These are phyloP conservation scores for Sphenostylis stenocarpa DNA, from an alignment of 306 rosid species.

Conservation along the genomic window DNA sequence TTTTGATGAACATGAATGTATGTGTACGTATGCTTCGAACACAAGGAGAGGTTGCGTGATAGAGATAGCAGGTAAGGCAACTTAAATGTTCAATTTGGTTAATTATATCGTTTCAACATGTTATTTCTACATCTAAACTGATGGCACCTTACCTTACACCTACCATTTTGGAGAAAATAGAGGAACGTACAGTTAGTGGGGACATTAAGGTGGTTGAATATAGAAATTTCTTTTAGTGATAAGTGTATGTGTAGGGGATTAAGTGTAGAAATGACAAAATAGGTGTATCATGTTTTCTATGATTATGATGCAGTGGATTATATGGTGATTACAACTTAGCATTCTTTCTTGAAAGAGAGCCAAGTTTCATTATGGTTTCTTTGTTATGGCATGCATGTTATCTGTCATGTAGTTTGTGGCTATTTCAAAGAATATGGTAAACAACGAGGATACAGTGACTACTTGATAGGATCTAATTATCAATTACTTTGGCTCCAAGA, in stretches of 20 bases:
- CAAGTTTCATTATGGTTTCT: constrained; percentile 27
- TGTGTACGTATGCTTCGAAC: background rate
- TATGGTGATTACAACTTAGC: background rate
- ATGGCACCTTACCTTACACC: background rate
- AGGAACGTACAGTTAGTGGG: background rate
- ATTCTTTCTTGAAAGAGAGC: constrained; percentile 25
- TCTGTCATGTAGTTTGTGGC: constrained; percentile 18
- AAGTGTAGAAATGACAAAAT: background rate
- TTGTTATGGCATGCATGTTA: constrained; percentile 25
- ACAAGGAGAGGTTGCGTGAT: background rate
- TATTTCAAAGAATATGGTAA: background rate
- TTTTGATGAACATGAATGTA: background rate
- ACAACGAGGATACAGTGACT: constrained; percentile 26
- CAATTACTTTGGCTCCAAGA: constrained; percentile 41
- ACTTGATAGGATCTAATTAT: background rate
- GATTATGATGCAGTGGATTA: background rate
- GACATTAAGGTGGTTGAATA: background rate
- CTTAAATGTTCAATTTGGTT: background rate
- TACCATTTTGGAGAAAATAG: background rate
- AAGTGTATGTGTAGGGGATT: background rate
- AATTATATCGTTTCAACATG: background rate
- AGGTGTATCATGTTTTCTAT: background rate
- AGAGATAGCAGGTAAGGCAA: background rate
- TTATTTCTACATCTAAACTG: background rate
- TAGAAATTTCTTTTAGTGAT: background rate